These are phyloP conservation scores for Escallonia rubra DNA, from an alignment of 129 eudicot genomes.

Conservation along the genomic window DNA sequence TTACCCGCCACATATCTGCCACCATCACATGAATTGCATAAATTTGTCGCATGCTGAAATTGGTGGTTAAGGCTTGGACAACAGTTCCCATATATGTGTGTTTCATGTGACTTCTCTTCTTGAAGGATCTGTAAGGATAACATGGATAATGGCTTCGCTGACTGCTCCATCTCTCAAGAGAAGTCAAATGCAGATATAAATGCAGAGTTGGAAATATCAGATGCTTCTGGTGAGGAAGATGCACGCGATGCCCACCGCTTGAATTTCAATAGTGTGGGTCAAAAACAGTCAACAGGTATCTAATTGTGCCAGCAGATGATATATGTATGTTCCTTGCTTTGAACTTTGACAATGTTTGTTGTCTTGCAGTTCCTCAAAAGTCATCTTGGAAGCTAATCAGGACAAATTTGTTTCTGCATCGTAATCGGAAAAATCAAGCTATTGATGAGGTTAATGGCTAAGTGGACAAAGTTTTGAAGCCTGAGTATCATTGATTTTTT, in stretches of 20 bases:
- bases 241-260: conserved; percentile 26
- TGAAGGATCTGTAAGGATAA: conserved; percentile 89
- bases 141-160: conserved; percentile 61
- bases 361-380: conserved; percentile 50
- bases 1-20: no score
- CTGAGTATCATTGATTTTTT: neutral
- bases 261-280: conserved; percentile 30
- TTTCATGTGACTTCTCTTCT: neutral
- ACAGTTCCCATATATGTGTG: no score
- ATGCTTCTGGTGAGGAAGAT: conserved; percentile 76
- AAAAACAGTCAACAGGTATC: conserved; percentile 46
- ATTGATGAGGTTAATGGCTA: conserved; percentile 74
- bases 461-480: neutral
- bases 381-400: conserved; percentile 73
- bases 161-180: conserved; percentile 90
- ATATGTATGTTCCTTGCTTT: neutral
- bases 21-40: no score
- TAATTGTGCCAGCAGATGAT: conserved; percentile 1
- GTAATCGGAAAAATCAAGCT: conserved; percentile 68
- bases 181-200: conserved; percentile 84
- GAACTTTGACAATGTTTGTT: conserved; percentile 11
- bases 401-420: conserved; percentile 81
- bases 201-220: conserved; percentile 84
- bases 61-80: no score
- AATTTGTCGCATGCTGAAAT: no score